Conservation (phyloP, 345 rosid species). For the Punica granatum region DNA sequence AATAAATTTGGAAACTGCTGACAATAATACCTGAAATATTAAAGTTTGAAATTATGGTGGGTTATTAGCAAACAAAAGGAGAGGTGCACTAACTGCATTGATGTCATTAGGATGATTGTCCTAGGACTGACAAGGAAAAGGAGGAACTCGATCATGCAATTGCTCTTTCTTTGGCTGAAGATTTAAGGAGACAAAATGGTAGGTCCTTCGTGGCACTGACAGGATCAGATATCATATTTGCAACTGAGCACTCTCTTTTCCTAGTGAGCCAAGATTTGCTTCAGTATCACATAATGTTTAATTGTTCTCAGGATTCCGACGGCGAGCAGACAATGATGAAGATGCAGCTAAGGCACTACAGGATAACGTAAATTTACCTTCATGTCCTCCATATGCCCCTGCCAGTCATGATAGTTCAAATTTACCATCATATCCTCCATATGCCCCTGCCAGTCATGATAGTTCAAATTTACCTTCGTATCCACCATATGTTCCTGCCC, state of each 20-base stretch:
- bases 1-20: neutral
- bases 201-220: neutral
- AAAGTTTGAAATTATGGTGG: neutral
- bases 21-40: neutral
- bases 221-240: neutral
- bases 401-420: constrained; percentile 29
- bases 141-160: constrained; percentile 65
- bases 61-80: neutral
- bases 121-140: constrained; percentile 47
- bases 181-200: constrained; percentile 54
- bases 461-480: constrained; percentile 34
- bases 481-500: constrained; percentile 49
- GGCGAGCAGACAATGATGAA: constrained; percentile 36
- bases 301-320: constrained; percentile 39
- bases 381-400: constrained; percentile 46
- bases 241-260: neutral
- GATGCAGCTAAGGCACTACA: constrained; percentile 40
- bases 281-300: neutral
- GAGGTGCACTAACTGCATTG: neutral
- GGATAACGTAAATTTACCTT: constrained; percentile 33
- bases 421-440: constrained; percentile 45
- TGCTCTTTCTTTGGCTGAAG: constrained; percentile 58
- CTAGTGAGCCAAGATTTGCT: neutral
- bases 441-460: constrained; percentile 32
- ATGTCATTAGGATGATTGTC: constrained; percentile 47